phyloP scores from a whole-genome alignment of 768 basidiomycete genomes.

The Mycena floridula region DNA sequence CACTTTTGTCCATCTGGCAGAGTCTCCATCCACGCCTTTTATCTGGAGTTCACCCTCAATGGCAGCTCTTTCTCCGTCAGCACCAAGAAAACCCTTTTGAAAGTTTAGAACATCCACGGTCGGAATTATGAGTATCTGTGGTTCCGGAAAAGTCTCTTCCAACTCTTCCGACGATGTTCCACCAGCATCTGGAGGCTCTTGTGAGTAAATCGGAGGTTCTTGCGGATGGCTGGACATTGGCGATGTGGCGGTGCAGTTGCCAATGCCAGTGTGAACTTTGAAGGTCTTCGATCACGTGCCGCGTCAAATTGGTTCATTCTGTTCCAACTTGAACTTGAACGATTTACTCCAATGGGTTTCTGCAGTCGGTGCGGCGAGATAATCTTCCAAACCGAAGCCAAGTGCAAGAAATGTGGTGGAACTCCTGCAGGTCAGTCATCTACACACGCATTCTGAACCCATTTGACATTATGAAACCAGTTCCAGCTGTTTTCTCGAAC shows the following conservation, averaged over 20 bases:
- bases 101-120: slow-evolving; percentile 66
- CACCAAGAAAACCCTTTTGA: slow-evolving; percentile 82
- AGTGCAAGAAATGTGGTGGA: slow-evolving; percentile 74
- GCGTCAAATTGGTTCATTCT: too few species aligned
- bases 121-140: slow-evolving; percentile 74
- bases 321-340: too few species aligned
- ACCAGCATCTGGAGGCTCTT: slow-evolving; percentile 29
- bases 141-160: slow-evolving; percentile 20
- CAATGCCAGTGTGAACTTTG: too few species aligned
- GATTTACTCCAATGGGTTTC: too few species aligned
- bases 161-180: slow-evolving; percentile 14
- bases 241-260: too few species aligned
- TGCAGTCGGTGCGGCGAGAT: slow-evolving; percentile 85
- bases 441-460: slow-evolving; percentile 2
- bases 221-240: too few species aligned
- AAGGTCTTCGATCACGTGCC: too few species aligned
- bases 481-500: slow-evolving; percentile 66
- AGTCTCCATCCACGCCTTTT: slow-evolving; percentile 52
- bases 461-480: slow-evolving; percentile 27
- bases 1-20: slow-evolving; percentile 61
- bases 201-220: slow-evolving; percentile 63
- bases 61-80: slow-evolving; percentile 74
- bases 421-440: slow-evolving; percentile 61
- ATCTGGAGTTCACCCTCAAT: slow-evolving; percentile 86
- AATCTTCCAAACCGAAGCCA: slow-evolving; percentile 42